Percentiles rank a stretch among this genome's conserved stretches.
These are phyloP conservation scores for Cercophora sp. DNA, from an alignment of 495 filamentous ascomycete species.

Conservation along the genomic window DNA sequence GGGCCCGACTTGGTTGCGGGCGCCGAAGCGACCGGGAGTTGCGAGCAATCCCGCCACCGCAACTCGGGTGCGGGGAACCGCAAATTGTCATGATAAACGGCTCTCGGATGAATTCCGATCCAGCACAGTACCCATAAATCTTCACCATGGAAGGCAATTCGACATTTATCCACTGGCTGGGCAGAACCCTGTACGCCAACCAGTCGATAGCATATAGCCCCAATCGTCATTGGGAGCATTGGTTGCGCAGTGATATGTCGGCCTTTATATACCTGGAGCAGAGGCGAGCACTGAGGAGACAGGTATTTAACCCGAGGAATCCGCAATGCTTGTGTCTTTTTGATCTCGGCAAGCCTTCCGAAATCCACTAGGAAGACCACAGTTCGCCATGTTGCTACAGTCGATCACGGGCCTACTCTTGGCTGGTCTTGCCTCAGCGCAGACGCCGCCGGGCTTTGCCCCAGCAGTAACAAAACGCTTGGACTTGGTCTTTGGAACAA, in stretches of 20 bases:
- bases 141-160: neutral
- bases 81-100: no score
- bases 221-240: no score
- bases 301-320: no score
- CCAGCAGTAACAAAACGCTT: conserved; percentile 38
- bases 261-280: neutral
- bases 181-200: neutral
- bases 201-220: conserved; percentile 1
- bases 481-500: conserved; percentile 42
- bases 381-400: neutral
- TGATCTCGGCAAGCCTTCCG: neutral
- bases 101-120: no score
- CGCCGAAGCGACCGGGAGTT: no score
- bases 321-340: no score
- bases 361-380: neutral
- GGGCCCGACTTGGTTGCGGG: no score
- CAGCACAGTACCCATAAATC: no score
- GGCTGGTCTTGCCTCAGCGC: conserved; percentile 18
- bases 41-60: no score
- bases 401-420: neutral
- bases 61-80: no score
- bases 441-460: conserved; percentile 41
- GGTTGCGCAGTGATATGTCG: neutral
- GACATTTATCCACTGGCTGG: conserved; percentile 9
- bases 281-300: neutral